phyloP scores from a whole-genome alignment of 2,329 filamentous ascomycete species.

The Ceratocystis destructans region DNA sequence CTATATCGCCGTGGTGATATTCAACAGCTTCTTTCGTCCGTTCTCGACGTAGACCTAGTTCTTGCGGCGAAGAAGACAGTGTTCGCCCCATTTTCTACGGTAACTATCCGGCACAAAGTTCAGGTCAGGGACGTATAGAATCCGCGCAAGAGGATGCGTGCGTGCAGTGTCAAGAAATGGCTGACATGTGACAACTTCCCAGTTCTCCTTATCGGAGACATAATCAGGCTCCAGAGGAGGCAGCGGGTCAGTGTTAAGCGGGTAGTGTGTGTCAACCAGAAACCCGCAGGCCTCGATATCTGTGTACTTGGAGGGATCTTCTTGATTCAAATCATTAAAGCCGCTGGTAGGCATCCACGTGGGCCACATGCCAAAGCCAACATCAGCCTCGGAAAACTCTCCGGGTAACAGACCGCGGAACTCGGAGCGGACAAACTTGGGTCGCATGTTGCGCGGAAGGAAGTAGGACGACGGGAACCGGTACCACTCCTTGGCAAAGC shows the following conservation, averaged over 20 bases:
- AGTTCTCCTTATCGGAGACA: conserved; percentile 55
- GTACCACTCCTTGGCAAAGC: conserved; percentile 96
- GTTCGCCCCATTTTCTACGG: conserved; percentile 69
- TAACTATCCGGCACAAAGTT: conserved; percentile 54
- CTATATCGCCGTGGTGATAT: neutral
- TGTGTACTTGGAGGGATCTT: conserved; percentile 77
- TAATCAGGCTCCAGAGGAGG: conserved; percentile 58
- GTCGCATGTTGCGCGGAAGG: conserved; percentile 65
- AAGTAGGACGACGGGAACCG: conserved; percentile 91
- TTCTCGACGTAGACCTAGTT: conserved; percentile 17
- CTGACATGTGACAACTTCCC: conserved; percentile 64
- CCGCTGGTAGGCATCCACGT: conserved; percentile 69
- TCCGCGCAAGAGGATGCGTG: conserved; percentile 60
- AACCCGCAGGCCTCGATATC: conserved; percentile 65
- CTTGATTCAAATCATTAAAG: conserved; percentile 83
- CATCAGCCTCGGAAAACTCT: conserved; percentile 65
- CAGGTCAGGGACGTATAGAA: conserved; percentile 68
- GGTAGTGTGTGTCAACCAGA: conserved; percentile 75
- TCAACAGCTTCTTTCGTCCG: neutral
- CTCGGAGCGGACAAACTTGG: conserved; percentile 82
- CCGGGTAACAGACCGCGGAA: conserved; percentile 82
- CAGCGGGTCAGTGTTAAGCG: conserved; percentile 32
- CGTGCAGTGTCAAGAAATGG: conserved; percentile 66
- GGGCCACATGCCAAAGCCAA: conserved; percentile 57
- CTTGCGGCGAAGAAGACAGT: conserved; percentile 64